Conservation (phyloP, 2,329 filamentous ascomycete species). For the Talaromyces sp. region DNA sequence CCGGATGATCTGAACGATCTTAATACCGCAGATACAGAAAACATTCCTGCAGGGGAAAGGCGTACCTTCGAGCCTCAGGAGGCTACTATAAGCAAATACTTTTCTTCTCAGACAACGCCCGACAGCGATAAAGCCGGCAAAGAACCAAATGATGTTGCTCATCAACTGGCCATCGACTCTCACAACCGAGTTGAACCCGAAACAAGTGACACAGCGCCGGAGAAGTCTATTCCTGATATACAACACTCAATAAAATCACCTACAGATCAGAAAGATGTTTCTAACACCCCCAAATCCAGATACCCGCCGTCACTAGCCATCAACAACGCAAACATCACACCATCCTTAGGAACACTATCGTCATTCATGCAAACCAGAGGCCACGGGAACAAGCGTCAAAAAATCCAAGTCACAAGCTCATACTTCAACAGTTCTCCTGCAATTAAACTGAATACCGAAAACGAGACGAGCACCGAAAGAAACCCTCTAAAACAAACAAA, state of each 20-base stretch:
- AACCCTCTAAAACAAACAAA: not conserved
- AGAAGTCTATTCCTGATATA: not conserved
- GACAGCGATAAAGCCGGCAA: not conserved
- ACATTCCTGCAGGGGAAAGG: not conserved
- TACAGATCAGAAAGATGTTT: not conserved
- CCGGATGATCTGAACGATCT: not conserved
- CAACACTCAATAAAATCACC: not conserved
- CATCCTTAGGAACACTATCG: constrained; percentile 40
- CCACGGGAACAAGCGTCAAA: constrained; percentile 19
- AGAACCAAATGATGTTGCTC: not conserved
- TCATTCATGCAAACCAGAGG: constrained; percentile 48
- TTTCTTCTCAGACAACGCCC: not conserved
- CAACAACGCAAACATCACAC: not conserved
- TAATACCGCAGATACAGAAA: not conserved
- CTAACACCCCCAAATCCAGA: not conserved
- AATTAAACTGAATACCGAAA: not conserved
- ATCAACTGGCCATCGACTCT: not conserved
- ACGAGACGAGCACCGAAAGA: not conserved
- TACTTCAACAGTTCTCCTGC: constrained; percentile 16
- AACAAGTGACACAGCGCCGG: not conserved
- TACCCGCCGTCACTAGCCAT: not conserved
- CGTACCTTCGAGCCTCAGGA: not conserved
- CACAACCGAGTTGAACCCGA: not conserved
- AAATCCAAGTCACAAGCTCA: constrained; percentile 17
- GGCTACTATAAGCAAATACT: not conserved